Conservation (phyloP, 257 asterid species). For the Fraxinus anomala region DNA sequence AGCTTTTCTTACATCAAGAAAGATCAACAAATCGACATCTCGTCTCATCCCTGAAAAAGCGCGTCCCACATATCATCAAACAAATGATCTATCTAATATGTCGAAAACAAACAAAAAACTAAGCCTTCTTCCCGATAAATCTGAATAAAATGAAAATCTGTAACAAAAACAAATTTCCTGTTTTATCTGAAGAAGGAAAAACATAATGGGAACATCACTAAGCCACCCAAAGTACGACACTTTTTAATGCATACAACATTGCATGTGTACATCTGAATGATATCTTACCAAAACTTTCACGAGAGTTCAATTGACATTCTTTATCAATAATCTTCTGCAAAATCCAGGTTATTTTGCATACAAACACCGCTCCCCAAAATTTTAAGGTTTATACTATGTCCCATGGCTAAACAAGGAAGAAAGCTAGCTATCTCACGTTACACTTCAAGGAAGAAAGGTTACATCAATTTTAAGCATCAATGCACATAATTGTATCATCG, state of each 20-base stretch:
- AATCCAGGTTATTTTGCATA: too few relatives aligned
- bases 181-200: neutral
- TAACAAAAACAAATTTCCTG: neutral
- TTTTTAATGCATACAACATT: neutral
- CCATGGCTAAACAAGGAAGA: too few relatives aligned
- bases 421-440: too few relatives aligned
- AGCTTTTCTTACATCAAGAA: slow-evolving; percentile 80
- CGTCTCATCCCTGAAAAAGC: slow-evolving; percentile 77
- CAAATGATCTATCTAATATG: neutral
- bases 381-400: too few relatives aligned
- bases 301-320: neutral
- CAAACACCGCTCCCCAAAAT: neutral
- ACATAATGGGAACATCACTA: too few relatives aligned
- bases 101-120: neutral
- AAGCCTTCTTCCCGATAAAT: neutral
- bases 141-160: neutral
- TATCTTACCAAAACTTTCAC: neutral
- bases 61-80: slow-evolving; percentile 1
- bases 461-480: neutral
- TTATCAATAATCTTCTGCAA: too few relatives aligned
- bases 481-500: neutral
- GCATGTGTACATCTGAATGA: neutral
- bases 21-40: slow-evolving; percentile 66
- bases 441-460: neutral
- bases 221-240: neutral